Evolutionary conservation across 2,329 filamentous ascomycete genomes (phyloP).

Genomic region (Lachnellula willkommii): DNA sequence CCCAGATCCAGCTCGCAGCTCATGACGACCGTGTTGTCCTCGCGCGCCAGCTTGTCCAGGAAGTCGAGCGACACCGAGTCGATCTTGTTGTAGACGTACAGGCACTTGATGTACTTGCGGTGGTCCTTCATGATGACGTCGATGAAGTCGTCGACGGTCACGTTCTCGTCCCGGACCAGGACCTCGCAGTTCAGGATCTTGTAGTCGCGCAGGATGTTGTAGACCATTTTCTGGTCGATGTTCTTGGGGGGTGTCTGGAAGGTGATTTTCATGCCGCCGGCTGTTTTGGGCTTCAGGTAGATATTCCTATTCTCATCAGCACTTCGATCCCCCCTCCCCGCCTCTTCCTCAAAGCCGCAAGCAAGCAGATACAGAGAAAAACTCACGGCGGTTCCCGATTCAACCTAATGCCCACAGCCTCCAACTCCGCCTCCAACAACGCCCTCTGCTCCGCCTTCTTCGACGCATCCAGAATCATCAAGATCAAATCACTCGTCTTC

Average conservation of each 20-base stretch:
- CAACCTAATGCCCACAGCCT: slow-evolving; percentile 88
- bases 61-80: slow-evolving; percentile 91
- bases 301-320: slow-evolving; percentile 63
- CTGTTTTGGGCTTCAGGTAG: slow-evolving; percentile 92
- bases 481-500: slow-evolving; percentile 94
- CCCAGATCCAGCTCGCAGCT: slow-evolving; percentile 93
- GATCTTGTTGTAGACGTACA: slow-evolving; percentile 99
- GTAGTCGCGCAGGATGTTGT: slow-evolving; percentile 96
- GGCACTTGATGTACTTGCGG: slow-evolving; percentile 86
- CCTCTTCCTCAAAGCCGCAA: neutral
- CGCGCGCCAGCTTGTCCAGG: slow-evolving; percentile 83
- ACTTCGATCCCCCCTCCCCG: neutral
- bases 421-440: slow-evolving; percentile 83
- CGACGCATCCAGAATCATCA: slow-evolving; percentile 96
- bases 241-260: slow-evolving; percentile 85
- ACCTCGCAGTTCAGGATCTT: slow-evolving; percentile 98
- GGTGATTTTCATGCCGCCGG: slow-evolving; percentile 97
- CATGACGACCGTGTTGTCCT: slow-evolving; percentile 95
- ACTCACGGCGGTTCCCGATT: slow-evolving; percentile 85
- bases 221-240: slow-evolving; percentile 96
- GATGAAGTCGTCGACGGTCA: slow-evolving; percentile 96
- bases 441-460: slow-evolving; percentile 92
- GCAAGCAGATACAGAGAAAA: slow-evolving; percentile 1
- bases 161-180: slow-evolving; percentile 87
- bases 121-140: slow-evolving; percentile 99